Percentiles rank a stretch among this genome's conserved stretches.
phyloP scores from a whole-genome alignment of 805 yeast genomes.

The Metschnikowia rubicola region DNA sequence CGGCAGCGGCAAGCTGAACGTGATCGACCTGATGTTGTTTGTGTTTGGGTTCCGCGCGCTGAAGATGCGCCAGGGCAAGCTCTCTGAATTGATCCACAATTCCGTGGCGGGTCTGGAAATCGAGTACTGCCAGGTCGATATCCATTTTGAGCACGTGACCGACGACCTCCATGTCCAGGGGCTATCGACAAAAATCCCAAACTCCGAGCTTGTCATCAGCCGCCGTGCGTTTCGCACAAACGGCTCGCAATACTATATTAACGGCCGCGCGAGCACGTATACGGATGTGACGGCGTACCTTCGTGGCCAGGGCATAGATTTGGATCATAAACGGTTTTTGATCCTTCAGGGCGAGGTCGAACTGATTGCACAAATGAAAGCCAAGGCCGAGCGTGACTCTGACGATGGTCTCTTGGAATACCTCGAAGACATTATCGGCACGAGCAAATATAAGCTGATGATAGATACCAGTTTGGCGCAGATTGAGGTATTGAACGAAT shows the following conservation, averaged over 20 bases:
- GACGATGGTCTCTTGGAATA: constrained; percentile 95
- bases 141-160: constrained; percentile 73
- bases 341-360: constrained; percentile 98
- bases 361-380: constrained; percentile 96
- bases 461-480: constrained; percentile 62
- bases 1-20: constrained; percentile 97
- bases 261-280: constrained; percentile 66
- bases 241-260: constrained; percentile 72
- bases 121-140: constrained; percentile 83
- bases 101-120: constrained; percentile 63
- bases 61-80: constrained; percentile 93
- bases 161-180: constrained; percentile 47
- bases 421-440: constrained; percentile 94
- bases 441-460: constrained; percentile 72
- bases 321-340: constrained; percentile 90
- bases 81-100: constrained; percentile 90
- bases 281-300: constrained; percentile 74
- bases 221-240: constrained; percentile 78
- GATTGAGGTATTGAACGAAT: constrained; percentile 74
- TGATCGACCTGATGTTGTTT: constrained; percentile 91
- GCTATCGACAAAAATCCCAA: constrained; percentile 41
- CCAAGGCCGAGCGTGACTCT: constrained; percentile 87
- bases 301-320: constrained; percentile 81
- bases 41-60: constrained; percentile 96
- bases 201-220: constrained; percentile 63